Evolutionary conservation across 2,329 filamentous ascomycete species (phyloP), one percentile per base, ranked within the genome.

Genomic region (Colletotrichum tamarilloi): DNA sequence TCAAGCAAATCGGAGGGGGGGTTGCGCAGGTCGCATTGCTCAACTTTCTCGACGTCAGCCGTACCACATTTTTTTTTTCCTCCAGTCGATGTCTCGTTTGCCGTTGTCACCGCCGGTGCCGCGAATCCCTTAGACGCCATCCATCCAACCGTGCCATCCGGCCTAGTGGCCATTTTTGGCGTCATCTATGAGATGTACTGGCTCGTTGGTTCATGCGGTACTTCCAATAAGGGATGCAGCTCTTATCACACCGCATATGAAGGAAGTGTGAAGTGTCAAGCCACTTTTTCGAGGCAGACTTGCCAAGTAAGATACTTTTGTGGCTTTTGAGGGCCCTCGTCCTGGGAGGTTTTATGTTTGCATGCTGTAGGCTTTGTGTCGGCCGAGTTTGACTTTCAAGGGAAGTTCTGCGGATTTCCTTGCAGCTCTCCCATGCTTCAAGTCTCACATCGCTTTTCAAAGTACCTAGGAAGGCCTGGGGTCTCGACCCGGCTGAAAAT

Each of bases 1-100:
- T 70, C 60, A 26, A 72, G 52, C 60, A 46, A 30, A 24, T 19
- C 14, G 67, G 28, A 70, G 46, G 56, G 38, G 38, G 38, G 28
- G 38, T 42, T 53, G 66, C 59, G 46, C 35, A 66, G 58, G 67
- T 73, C 49, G 67, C 55, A 73, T 70, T 66, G 26, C 52, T 42
- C 56, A 30, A 22, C 30, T 26, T n/a, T n/a, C 60, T 52, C 70
- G 60, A 52, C 67, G 55, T 70, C 60, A 66, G 60, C 42, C 26
- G 56, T 65, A 46, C 62, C 28, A 63, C 66, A 56, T n/a, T 52
- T 26, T 28, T 53, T 24, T 28, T 49, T 38, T 12, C 32, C 32
- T 35, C 16, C 16, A 38, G 8, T 49, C 16, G 42, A 49, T 8
- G 42, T 49, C 56, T 30, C 60, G 38, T 26, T 56, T 57, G 52